Base-by-base conservation (phyloP, 805 yeast genomes). In the Saccharomyces paradoxus region DNA sequence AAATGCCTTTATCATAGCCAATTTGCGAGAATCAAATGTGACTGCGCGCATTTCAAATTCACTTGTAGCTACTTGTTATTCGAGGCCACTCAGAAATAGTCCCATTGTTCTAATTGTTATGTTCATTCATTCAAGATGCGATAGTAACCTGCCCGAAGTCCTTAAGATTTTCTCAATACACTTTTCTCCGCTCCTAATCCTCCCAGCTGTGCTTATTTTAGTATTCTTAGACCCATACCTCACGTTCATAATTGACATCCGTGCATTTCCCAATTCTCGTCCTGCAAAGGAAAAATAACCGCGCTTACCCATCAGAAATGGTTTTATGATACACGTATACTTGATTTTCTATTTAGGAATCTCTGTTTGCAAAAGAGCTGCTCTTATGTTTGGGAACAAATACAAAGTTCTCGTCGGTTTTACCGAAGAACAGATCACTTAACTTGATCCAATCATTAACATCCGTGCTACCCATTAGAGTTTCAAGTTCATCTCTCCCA, bases 321-420 rank as follows among this genome's bases (percentile, higher is more conserved):
- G 24, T 17, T 17, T 17, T 17, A 37, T 17, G 44, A 10, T 17
- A 37, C 22, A 37, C 7, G 44, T 17, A 17, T 2, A 21, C 17
- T 37, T 37, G 22, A 17, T 37, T 31, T 49, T 22, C 48, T 47
- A 26, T 49, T 26, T 27, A 32, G 22, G 47, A 17, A 14, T 48
- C 21, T 24, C 30, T 14, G 46, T 30, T 41, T 32, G 55, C 80
- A 63, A 81, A 89, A 2, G 97, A 78, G 63, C 87, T 94, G 72
- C 96, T 88, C 78, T 94, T 94, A 70, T 94, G 99, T 72, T 94
- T 94, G 53, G 99, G 99, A 53, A 79, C 79, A 67, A 90, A 94
- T 51, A 79, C 81, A 72, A 94, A 94, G 46, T 73, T 75, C 1
- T 81, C 86, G 53, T 84, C 82, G 0, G 86, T 87, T 55, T 89